A percentile compares a stretch with the other conserved stretches of the same genome.
These are phyloP conservation scores for Excoecaria agallocha DNA, from an alignment of 345 rosid species.

Conservation along the genomic window DNA sequence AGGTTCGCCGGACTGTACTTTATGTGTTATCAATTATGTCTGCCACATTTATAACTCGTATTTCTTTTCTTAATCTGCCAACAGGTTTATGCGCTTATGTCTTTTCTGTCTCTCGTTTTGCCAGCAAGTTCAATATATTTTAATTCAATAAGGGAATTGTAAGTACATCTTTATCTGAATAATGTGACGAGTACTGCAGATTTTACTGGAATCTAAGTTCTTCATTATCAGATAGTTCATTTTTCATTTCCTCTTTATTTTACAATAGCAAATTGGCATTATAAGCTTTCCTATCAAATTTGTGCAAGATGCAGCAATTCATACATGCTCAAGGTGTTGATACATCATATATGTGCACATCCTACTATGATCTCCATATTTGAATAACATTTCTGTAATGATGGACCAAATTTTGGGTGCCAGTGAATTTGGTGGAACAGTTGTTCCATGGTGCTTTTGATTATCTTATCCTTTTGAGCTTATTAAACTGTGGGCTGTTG, in stretches of 20 bases:
- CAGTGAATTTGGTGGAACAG: no score
- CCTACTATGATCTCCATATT: no score
- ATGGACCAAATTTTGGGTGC: no score
- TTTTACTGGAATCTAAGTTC: no score
- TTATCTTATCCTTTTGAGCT: not conserved
- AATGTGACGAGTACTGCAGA: not conserved
- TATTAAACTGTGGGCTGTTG: not conserved
- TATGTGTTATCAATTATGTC: not conserved
- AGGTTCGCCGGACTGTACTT: not conserved
- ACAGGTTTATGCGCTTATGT: constrained; percentile 90
- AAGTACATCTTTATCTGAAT: constrained; percentile 35
- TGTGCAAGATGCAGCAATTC: no score
- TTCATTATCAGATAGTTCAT: no score
- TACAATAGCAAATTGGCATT: not conserved
- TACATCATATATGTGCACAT: no score
- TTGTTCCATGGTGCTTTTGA: not conserved
- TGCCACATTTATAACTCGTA: not conserved
- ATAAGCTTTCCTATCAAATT: no score
- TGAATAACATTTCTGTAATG: no score
- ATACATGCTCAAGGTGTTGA: no score
- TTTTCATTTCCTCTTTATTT: not conserved
- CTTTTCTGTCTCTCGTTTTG: constrained; percentile 76
- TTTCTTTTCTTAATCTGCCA: constrained; percentile 1
- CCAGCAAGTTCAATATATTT: constrained; percentile 78
- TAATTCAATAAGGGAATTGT: constrained; percentile 96